Percentiles rank a stretch among this genome's conserved stretches.
Evolutionary conservation across 2,329 filamentous ascomycete genomes (phyloP).

Genomic region (Aspergillus udagawae): DNA sequence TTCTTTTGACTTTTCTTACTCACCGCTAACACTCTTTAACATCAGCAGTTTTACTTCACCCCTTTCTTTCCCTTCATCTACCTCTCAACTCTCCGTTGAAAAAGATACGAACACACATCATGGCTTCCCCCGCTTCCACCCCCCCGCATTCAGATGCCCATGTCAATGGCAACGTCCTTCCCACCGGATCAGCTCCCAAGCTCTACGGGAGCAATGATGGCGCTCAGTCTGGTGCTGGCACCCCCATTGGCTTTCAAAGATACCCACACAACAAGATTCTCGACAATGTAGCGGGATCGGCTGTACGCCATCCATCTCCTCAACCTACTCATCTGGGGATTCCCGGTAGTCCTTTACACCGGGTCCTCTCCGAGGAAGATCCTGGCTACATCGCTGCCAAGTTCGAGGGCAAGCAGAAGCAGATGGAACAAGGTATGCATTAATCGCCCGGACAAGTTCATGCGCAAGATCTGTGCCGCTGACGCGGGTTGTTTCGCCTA

Average conservation of each 20-base stretch:
- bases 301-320: conserved; percentile 70
- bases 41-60: neutral
- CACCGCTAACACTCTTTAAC: neutral
- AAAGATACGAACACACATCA: conserved; percentile 12
- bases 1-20: neutral
- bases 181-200: conserved; percentile 28
- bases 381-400: conserved; percentile 92
- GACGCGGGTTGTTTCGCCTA: neutral
- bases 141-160: conserved; percentile 23
- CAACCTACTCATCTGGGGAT: conserved; percentile 82
- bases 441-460: neutral
- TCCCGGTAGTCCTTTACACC: conserved; percentile 57
- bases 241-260: conserved; percentile 41
- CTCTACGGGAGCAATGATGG: conserved; percentile 31
- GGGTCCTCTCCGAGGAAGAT: conserved; percentile 79
- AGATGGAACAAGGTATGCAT: conserved; percentile 72
- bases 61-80: neutral
- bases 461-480: neutral
- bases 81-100: neutral
- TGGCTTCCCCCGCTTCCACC: conserved; percentile 29
- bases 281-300: conserved; percentile 50
- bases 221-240: conserved; percentile 34
- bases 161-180: conserved; percentile 26
- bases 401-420: conserved; percentile 86
- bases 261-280: conserved; percentile 54